These are phyloP conservation scores for Calocybe indica DNA, from an alignment of 768 basidiomycete genomes.

Conservation along the genomic window DNA sequence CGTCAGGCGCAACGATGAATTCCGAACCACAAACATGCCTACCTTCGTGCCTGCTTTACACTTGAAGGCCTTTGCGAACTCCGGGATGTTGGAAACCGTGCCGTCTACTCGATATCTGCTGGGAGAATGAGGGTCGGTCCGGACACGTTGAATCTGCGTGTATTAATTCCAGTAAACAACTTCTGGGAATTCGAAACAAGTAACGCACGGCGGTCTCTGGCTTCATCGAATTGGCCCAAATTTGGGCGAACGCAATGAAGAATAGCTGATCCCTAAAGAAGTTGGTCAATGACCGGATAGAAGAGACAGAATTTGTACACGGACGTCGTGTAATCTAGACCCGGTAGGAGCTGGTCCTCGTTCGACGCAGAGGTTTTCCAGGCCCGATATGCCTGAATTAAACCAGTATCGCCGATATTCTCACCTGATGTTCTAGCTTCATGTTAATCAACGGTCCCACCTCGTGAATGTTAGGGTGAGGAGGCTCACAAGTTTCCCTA, in stretches of 20 bases:
- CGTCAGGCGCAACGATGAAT: conserved; percentile 1
- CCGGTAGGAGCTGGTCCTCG: conserved; percentile 74
- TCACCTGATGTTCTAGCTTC: conserved; percentile 75
- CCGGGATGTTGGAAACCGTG: conserved; percentile 80
- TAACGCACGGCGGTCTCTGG: conserved; percentile 59
- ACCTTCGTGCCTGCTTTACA: conserved; percentile 77
- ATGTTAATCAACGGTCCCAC: conserved; percentile 5
- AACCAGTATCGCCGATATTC: conserved; percentile 82
- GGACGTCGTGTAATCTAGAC: conserved; percentile 68
- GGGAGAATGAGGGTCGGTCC: conserved; percentile 89
- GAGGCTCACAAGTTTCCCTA: conserved; percentile 74
- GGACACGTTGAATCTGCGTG: conserved; percentile 63
- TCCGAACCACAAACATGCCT: conserved; percentile 12
- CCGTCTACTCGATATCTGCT: conserved; percentile 76
- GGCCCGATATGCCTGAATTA: conserved; percentile 85
- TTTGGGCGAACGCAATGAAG: conserved; percentile 84
- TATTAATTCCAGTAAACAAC: neutral
- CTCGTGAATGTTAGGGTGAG: neutral
- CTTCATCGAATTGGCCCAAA: conserved; percentile 84
- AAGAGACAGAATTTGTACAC: conserved; percentile 4
- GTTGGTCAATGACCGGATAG: conserved; percentile 1
- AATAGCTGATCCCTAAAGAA: conserved; percentile 81
- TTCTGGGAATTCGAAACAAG: neutral
- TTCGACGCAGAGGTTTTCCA: conserved; percentile 76
- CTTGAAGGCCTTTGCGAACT: conserved; percentile 84